Conservation (phyloP, 2,329 filamentous ascomycete genomes). For the Chaetomiaceae sp. region DNA sequence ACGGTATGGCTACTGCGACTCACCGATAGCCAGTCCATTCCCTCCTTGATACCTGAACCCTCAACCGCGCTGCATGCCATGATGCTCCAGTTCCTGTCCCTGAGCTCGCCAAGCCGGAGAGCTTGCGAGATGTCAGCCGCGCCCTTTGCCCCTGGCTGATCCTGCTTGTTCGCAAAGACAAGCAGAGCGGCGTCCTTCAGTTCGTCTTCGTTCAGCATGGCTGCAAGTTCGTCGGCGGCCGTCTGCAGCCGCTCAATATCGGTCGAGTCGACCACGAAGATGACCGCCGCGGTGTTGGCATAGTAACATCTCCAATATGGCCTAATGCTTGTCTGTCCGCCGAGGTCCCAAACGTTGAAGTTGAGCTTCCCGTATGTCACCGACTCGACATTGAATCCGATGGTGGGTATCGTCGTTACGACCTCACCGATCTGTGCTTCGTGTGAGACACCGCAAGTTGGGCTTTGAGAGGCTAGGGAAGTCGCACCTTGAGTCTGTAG, state of each 20-base stretch:
- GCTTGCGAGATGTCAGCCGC: slow-evolving; percentile 96
- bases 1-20: slow-evolving; percentile 36
- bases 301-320: slow-evolving; percentile 99
- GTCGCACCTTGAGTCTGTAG: slow-evolving; percentile 82
- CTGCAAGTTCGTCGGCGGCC: slow-evolving; percentile 83
- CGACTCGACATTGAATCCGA: slow-evolving; percentile 98
- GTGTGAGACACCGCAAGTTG: slow-evolving; percentile 1
- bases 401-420: slow-evolving; percentile 97
- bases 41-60: slow-evolving; percentile 88
- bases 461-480: background rate
- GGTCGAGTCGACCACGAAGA: slow-evolving; percentile 97
- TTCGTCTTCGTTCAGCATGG: slow-evolving; percentile 97
- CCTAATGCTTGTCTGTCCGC: slow-evolving; percentile 96
- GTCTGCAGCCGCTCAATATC: slow-evolving; percentile 94
- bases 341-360: slow-evolving; percentile 98
- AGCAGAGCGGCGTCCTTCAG: slow-evolving; percentile 86
- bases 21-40: slow-evolving; percentile 98
- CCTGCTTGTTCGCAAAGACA: slow-evolving; percentile 98
- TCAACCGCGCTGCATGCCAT: slow-evolving; percentile 96
- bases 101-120: slow-evolving; percentile 79
- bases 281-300: slow-evolving; percentile 94
- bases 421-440: slow-evolving; percentile 82
- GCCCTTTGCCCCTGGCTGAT: slow-evolving; percentile 93
- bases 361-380: slow-evolving; percentile 98
- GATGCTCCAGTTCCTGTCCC: slow-evolving; percentile 98